These are phyloP conservation scores for Crithidia thermophila DNA, from an alignment of 208 protist genomes.

Conservation along the genomic window DNA sequence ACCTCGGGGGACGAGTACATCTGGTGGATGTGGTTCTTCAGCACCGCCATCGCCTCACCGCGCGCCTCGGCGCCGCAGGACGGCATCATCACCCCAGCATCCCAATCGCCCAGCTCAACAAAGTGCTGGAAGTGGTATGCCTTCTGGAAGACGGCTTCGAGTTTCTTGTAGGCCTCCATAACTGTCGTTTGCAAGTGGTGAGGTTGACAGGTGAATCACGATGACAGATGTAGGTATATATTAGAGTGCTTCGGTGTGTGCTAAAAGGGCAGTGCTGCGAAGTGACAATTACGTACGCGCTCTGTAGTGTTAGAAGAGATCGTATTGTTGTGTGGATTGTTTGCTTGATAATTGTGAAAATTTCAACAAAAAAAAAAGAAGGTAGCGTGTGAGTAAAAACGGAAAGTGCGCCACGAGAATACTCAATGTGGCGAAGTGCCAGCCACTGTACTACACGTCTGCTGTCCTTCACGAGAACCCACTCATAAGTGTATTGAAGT, in stretches of 20 bases:
- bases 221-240: too few relatives aligned
- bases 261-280: not conserved
- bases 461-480: too few relatives aligned
- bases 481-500: too few relatives aligned
- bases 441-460: too few relatives aligned
- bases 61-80: constrained; percentile 53
- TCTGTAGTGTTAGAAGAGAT: too few relatives aligned
- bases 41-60: constrained; percentile 53
- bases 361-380: not conserved
- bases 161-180: constrained; percentile 55
- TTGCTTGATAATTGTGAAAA: not conserved
- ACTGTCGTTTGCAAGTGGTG: not conserved
- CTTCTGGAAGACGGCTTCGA: constrained; percentile 44
- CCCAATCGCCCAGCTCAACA: constrained; percentile 49
- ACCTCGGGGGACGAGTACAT: constrained; percentile 47
- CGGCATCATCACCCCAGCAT: constrained; percentile 76
- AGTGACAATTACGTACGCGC: not conserved
- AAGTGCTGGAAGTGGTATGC: constrained; percentile 45
- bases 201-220: too few relatives aligned
- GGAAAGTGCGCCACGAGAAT: not conserved
- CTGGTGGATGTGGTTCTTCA: constrained; percentile 47
- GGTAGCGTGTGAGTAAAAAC: not conserved
- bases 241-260: not conserved
- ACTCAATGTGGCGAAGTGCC: not conserved
- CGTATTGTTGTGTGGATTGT: too few relatives aligned